Conservation (phyloP, 2,329 filamentous ascomycete species). For the Penicillium rolfsii region DNA sequence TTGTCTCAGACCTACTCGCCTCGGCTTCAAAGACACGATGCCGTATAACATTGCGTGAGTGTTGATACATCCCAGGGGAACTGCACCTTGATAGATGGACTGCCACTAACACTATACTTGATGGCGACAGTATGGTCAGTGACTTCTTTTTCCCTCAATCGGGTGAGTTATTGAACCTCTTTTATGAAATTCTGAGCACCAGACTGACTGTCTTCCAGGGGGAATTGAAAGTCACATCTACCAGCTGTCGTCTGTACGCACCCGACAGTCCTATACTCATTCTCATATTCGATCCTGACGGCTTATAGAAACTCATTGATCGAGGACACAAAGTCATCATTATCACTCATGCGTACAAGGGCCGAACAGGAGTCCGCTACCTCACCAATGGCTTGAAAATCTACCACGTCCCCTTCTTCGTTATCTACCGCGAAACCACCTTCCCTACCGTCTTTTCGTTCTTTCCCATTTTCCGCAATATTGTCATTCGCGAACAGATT, state of each 20-base stretch:
- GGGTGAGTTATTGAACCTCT: slow-evolving; percentile 48
- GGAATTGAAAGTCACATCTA: slow-evolving; percentile 99
- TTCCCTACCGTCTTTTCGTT: slow-evolving; percentile 98
- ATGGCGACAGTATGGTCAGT: slow-evolving; percentile 75
- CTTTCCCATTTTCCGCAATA: slow-evolving; percentile 96
- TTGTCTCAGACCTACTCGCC: slow-evolving; percentile 20
- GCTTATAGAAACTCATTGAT: slow-evolving; percentile 79
- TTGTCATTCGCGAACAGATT: slow-evolving; percentile 89
- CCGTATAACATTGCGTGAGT: slow-evolving; percentile 71
- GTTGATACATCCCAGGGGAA: slow-evolving; percentile 3
- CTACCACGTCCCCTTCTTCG: slow-evolving; percentile 93
- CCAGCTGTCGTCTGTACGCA: slow-evolving; percentile 75
- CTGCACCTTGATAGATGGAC: neutral
- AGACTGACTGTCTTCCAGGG: slow-evolving; percentile 50
- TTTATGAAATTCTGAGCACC: neutral
- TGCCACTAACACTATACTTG: neutral
- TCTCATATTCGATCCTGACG: slow-evolving; percentile 16
- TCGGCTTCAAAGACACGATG: slow-evolving; percentile 52
- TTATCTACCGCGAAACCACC: slow-evolving; percentile 91
- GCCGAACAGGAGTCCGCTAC: slow-evolving; percentile 88
- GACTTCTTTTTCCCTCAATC: slow-evolving; percentile 99
- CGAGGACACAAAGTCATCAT: slow-evolving; percentile 97
- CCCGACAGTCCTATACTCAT: slow-evolving; percentile 4
- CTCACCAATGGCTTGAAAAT: slow-evolving; percentile 98
- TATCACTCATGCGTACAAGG: slow-evolving; percentile 92